Conservation (phyloP, 1,284 basidiomycete genomes). For the Moesziomyces sp. region DNA sequence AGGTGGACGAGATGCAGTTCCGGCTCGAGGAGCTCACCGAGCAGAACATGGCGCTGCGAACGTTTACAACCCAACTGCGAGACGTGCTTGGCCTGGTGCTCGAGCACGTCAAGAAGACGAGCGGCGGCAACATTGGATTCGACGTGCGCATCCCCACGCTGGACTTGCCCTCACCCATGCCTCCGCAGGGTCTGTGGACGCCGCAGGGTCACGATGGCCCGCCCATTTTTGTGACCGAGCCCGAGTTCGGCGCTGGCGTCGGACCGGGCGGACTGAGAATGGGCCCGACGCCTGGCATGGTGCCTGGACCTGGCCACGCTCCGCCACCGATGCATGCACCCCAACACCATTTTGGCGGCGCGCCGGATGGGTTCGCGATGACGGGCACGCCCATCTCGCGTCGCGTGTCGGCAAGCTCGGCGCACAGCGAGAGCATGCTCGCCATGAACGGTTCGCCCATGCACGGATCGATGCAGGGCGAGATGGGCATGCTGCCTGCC, state of each 20-base stretch:
- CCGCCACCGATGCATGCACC: constrained; percentile 19
- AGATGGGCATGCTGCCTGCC: constrained; percentile 24
- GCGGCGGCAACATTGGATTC: constrained; percentile 53
- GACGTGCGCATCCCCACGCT: constrained; percentile 47
- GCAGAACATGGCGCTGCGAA: constrained; percentile 53
- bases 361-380: constrained; percentile 25
- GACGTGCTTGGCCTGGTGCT: constrained; percentile 47
- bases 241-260: constrained; percentile 37
- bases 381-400: constrained; percentile 34
- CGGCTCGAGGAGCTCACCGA: constrained; percentile 55
- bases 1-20: constrained; percentile 59
- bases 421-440: constrained; percentile 45
- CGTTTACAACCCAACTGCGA: constrained; percentile 42
- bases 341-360: constrained; percentile 7
- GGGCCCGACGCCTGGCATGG: constrained; percentile 14
- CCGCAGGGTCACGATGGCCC: constrained; percentile 56
- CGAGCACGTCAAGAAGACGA: constrained; percentile 53
- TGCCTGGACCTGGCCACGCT: constrained; percentile 8
- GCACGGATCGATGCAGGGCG: constrained; percentile 42
- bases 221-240: constrained; percentile 59
- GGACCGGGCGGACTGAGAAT: constrained; percentile 27
- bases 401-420: constrained; percentile 42
- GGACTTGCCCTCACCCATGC: constrained; percentile 52
- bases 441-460: constrained; percentile 39
- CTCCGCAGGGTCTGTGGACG: constrained; percentile 44